These are phyloP conservation scores for Mortierella sp. DNA, from an alignment of 371 early-diverging fungal genomes.

Conservation along the genomic window DNA sequence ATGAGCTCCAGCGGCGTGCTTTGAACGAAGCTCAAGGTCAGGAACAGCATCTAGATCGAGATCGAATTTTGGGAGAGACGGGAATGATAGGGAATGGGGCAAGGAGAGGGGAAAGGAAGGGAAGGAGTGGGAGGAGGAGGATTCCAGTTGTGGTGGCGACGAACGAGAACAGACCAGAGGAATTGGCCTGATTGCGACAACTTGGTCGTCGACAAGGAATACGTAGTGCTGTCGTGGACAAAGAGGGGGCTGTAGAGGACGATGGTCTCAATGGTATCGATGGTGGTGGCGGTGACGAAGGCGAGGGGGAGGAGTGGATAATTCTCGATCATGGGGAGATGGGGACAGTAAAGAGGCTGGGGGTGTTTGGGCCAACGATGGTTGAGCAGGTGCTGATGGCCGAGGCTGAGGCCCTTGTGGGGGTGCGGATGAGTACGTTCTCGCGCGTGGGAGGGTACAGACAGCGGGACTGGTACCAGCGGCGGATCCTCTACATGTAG, in stretches of 20 bases:
- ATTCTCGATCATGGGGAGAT: slow-evolving; percentile 35
- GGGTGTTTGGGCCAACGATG: slow-evolving; percentile 57
- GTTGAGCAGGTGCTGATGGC: slow-evolving; percentile 49
- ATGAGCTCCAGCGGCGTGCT: neutral
- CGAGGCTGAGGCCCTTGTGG: slow-evolving; percentile 40
- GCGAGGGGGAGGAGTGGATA: neutral
- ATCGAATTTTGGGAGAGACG: too few species aligned
- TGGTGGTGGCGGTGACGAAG: neutral
- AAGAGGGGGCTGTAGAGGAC: neutral
- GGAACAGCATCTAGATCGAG: too few species aligned
- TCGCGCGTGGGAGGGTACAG: slow-evolving; percentile 48
- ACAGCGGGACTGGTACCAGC: slow-evolving; percentile 44
- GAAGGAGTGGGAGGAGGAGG: neutral
- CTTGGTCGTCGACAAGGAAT: slow-evolving; percentile 20
- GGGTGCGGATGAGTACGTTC: slow-evolving; percentile 49
- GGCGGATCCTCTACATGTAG: slow-evolving; percentile 42
- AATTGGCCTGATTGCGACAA: slow-evolving; percentile 28
- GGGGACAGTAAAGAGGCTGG: slow-evolving; percentile 30
- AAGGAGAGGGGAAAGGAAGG: neutral
- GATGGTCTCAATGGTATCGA: neutral
- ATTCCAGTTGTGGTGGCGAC: slow-evolving; percentile 53
- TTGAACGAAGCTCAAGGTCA: too few species aligned
- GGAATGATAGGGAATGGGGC: neutral
- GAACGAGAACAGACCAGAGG: slow-evolving; percentile 35
- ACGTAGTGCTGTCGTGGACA: neutral